Evolutionary conservation across 306 rosid genomes (phyloP).

Genomic region (Vigna mungo): DNA sequence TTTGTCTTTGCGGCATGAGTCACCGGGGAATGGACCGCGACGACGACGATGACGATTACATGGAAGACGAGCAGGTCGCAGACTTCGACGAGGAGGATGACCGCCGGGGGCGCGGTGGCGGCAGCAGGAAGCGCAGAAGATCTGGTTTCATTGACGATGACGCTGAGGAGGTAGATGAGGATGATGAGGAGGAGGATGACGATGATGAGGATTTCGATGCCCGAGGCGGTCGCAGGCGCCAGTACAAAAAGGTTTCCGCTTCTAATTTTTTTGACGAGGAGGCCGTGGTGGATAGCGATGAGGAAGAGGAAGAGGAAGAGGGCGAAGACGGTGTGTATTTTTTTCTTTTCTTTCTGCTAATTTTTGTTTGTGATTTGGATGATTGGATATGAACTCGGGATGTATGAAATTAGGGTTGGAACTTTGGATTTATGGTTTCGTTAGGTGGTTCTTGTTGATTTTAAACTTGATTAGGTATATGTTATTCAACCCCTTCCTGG

Average conservation of each 20-base stretch:
- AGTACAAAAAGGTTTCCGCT: conserved; percentile 59
- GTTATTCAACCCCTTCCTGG: background rate
- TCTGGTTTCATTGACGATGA: conserved; percentile 70
- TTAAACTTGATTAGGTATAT: background rate
- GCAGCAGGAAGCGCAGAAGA: conserved; percentile 62
- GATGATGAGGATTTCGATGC: conserved; percentile 56
- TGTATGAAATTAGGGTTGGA: conserved; percentile 26
- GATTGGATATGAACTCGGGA: background rate
- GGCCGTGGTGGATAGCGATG: conserved; percentile 83
- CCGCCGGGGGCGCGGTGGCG: conserved; percentile 55
- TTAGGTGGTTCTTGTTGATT: background rate
- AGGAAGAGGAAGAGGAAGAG: conserved; percentile 93
- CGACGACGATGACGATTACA: conserved; percentile 67
- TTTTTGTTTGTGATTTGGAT: conserved; percentile 28
- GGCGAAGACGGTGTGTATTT: conserved; percentile 79
- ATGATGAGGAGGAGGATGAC: conserved; percentile 69
- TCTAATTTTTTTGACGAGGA: conserved; percentile 70
- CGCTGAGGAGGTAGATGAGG: conserved; percentile 89
- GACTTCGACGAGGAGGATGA: conserved; percentile 72
- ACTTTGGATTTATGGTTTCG: conserved; percentile 15
- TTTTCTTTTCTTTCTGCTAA: background rate
- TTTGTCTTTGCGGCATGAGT: conserved; percentile 44
- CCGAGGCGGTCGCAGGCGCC: conserved; percentile 49
- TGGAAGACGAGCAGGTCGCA: conserved; percentile 61
- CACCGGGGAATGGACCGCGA: conserved; percentile 56